Conservation (phyloP, 305 asterid species). For the Fraxinus xanthoxyloides region DNA sequence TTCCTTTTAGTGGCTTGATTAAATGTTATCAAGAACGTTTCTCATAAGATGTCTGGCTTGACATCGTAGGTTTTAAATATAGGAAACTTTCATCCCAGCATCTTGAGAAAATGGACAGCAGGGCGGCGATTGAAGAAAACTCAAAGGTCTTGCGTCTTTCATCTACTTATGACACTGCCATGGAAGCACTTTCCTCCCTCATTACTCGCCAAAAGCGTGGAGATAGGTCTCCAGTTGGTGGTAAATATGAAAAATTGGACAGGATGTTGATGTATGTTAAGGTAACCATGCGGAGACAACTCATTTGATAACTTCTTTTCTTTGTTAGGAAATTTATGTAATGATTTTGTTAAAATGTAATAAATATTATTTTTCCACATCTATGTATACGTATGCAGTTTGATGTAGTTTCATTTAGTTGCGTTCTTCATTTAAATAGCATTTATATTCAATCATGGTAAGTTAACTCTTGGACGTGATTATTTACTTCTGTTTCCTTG, state of each 20-base stretch:
- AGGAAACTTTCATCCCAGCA: constrained; percentile 32
- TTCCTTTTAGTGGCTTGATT: not conserved
- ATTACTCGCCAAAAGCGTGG: constrained; percentile 62
- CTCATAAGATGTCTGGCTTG: not conserved
- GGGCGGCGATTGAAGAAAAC: constrained; percentile 35
- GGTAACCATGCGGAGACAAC: constrained; percentile 37
- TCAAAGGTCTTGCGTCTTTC: constrained; percentile 28
- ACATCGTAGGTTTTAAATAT: constrained; percentile 34
- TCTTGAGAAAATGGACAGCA: constrained; percentile 40
- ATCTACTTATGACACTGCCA: constrained; percentile 66
- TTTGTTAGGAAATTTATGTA: not conserved
- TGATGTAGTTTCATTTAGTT: not conserved
- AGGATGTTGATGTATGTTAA: constrained; percentile 69
- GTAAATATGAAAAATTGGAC: constrained; percentile 47
- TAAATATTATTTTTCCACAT: not conserved
- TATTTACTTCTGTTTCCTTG: not conserved
- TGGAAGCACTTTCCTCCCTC: constrained; percentile 93
- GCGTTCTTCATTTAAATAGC: not conserved
- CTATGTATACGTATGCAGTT: not conserved
- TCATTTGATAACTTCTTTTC: not conserved
- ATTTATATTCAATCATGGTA: not conserved
- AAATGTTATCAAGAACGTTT: not conserved
- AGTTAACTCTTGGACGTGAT: not conserved
- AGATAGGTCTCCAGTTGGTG: constrained; percentile 30
- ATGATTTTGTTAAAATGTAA: not conserved